Conservation (phyloP, 441 rosid genomes). For the Dalechampia spathulata region DNA sequence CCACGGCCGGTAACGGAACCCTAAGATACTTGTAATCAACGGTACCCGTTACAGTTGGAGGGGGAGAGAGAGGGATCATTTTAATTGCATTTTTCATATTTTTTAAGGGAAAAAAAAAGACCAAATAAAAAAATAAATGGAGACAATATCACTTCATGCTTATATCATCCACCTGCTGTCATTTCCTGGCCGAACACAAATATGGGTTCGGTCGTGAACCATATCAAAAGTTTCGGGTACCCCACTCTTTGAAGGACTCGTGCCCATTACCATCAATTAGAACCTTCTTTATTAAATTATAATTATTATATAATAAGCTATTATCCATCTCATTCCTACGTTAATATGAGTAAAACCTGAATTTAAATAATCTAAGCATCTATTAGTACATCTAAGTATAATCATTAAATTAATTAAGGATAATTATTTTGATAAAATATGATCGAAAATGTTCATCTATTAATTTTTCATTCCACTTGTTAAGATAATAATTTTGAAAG, state of each 20-base stretch:
- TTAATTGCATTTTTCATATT: no score
- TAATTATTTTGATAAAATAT: no score
- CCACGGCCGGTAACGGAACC: constrained; percentile 30
- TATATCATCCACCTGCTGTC: constrained; percentile 41
- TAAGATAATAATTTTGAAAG: no score
- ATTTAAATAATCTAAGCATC: no score
- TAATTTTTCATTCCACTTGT: no score
- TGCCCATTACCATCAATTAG: constrained; percentile 24
- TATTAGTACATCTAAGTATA: no score
- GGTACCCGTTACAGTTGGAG: constrained; percentile 22
- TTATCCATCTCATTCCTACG: no score
- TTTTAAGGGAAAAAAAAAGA: background rate
- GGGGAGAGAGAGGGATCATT: constrained; percentile 9
- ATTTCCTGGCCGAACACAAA: constrained; percentile 39
- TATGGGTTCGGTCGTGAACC: constrained; percentile 49
- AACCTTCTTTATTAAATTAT: background rate
- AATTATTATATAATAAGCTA: no score
- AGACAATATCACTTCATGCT: constrained; percentile 47
- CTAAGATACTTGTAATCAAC: constrained; percentile 27
- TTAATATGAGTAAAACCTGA: no score
- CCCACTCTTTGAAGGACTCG: constrained; percentile 18
- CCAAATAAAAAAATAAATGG: background rate
- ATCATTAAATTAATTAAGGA: no score
- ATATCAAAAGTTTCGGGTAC: constrained; percentile 19
- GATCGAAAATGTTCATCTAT: no score